Base-by-base conservation (phyloP, 225 moss, liverwort and hornwort genomes). In the Anthoceros angustus region DNA sequence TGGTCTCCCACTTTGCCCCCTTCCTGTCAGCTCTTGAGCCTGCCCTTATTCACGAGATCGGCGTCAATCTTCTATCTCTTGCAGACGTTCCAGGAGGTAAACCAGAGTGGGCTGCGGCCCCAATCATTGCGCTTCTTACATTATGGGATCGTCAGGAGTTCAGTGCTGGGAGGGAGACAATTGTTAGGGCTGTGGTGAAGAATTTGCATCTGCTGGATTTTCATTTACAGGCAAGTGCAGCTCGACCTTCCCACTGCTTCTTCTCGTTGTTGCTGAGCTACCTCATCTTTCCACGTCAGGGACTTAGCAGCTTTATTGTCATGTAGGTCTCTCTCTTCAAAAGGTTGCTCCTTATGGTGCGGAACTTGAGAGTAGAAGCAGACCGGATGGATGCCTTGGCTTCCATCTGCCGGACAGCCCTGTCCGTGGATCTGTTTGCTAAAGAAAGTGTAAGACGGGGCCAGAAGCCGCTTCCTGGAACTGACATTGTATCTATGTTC, bases 61-160 rank as follows among this genome's bases (percentile, higher is more conserved):
- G 85, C 49, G 87, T 98, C 65, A 98, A 98, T 75, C 78, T 98
- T 61, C 87, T 98, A 55, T 85, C 83, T 24, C 75, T 98, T 63
- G 91, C 95, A 70, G 95, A 98, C 66, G 95, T 98, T 46, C 92
- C 95, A 43, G 95, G 95, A 64, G 92, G 95, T 24, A 98, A 98
- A 67, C 82, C 95, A 62, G 95, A 98, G 71, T 98, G 95, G 95
- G 95, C 95, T 48, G 82, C 88, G 40, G 95, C 91, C 60, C 80
- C 95, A 40, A 82, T 98, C 21, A 88, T 91, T 75, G 86, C 88
- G 40, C 77, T 98, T 42, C 88, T 98, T 41, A 89, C 86, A 65
- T 70, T 87, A 50, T 98, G 95, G 95, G 95, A 98, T 69, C 84
- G 95, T 72, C 95, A 98, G 77, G 95, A 98, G 70, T 98, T 82